Percentiles rank a stretch among this genome's conserved stretches.
Conservation (phyloP, 208 protist genomes). For the Paratrypanosoma confusum region DNA sequence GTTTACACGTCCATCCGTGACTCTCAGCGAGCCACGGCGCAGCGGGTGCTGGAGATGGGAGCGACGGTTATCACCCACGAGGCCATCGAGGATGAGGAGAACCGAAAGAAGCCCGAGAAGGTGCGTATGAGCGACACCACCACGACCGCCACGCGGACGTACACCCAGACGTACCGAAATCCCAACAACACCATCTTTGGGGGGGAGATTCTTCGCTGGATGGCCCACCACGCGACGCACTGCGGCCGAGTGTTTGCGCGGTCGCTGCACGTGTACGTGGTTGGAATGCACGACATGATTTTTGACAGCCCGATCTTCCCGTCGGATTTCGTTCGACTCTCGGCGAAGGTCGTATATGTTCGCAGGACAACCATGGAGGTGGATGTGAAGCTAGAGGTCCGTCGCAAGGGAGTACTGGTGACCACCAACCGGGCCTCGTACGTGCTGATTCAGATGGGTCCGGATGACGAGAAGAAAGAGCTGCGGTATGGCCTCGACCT, state of each 20-base stretch:
- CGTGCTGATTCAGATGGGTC: conserved; percentile 22
- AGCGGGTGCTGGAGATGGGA: background rate
- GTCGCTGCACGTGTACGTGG: conserved; percentile 16
- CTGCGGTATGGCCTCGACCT: conserved; percentile 31
- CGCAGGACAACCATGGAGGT: conserved; percentile 20
- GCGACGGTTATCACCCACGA: conserved; percentile 1
- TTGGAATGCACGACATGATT: conserved; percentile 42
- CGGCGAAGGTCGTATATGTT: conserved; percentile 34
- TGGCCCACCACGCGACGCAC: conserved; percentile 43
- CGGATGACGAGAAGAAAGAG: conserved; percentile 9
- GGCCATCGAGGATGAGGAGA: conserved; percentile 19
- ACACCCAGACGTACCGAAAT: conserved; percentile 19
- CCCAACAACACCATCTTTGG: conserved; percentile 50
- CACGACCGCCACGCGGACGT: conserved; percentile 12
- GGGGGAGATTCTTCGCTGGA: conserved; percentile 33
- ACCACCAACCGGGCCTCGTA: conserved; percentile 34
- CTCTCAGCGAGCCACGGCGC: conserved; percentile 3
- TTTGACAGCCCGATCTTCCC: conserved; percentile 33
- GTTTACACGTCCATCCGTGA: conserved; percentile 12
- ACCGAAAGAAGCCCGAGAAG: conserved; percentile 14
- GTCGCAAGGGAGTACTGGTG: conserved; percentile 8
- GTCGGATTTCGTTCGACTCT: conserved; percentile 15
- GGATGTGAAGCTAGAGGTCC: conserved; percentile 13
- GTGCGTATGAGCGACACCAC: conserved; percentile 11
- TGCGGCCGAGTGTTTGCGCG: conserved; percentile 41